Evolutionary conservation across 306 rosid species (phyloP), one percentile per base, ranked within the genome.

Genomic region (Dicorynia guianensis): DNA sequence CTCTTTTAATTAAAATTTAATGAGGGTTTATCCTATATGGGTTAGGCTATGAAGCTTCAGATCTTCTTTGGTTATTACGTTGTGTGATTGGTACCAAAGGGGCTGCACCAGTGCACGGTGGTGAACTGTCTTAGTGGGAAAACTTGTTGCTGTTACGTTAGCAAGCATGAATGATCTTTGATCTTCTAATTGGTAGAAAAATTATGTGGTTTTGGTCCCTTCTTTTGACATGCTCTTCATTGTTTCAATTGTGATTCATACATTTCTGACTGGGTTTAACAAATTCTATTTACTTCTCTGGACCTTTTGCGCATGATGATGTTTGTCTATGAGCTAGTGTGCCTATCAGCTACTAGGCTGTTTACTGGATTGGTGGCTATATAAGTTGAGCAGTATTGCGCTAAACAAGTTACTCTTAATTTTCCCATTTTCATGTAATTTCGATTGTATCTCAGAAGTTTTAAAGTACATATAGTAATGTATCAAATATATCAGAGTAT

Each of bases 51-150:
- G 62, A 55, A 8, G 68, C 17, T 48, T 3, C 49, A 9, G 5
- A 30, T 53, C 7, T 50, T 46, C 8, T 38, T 60, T 17, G 55
- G 7, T 59, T 47, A 11, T 54, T 34, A 17, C 18, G 47, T 44
- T 64, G 44, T 39, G 42, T 50, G 36, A 6, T 53, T 82, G 57
- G 56, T 67, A 20, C 20, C 50, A 46, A 11, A 15, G 61, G 62
- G 67, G 62, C 5, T 25, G 30, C 30, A 25, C 30, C 11, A 38
- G n/a, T n/a, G n/a, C n/a, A n/a, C n/a, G n/a, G n/a, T 43, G 49
- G 30, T 71, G 20, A 30, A 42, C 74, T 54, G 80, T 71, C 67
- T 71, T 11, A 14, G 43, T 60, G 43, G 47, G 61, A 70, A 57
- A 59, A 35, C 36, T 49, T 18, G 50, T 40, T 38, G 69, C 67